phyloP scores from a whole-genome alignment of 495 filamentous ascomycete species.

The Poronia punctata region DNA sequence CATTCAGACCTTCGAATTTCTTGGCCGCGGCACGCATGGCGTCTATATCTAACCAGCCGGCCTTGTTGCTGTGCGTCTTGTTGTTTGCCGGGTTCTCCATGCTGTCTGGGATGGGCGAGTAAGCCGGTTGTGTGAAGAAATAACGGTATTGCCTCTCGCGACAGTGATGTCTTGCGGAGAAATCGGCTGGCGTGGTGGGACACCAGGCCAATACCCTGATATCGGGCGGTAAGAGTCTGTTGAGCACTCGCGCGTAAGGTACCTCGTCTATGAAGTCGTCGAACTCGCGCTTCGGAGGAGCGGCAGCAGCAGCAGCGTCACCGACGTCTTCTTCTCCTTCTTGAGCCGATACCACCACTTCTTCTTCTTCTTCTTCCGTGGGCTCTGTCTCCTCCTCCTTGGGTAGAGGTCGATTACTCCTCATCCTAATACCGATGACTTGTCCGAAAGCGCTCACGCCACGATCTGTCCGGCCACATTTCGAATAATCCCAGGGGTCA shows the following conservation, averaged over 20 bases:
- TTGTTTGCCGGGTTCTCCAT: conserved; percentile 22
- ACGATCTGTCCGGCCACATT: conserved; percentile 86
- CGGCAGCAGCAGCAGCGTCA: no score
- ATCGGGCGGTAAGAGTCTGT: conserved; percentile 79
- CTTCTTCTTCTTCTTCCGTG: no score
- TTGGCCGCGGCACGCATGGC: conserved; percentile 79
- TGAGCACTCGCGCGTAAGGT: conserved; percentile 71
- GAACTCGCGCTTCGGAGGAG: conserved; percentile 43
- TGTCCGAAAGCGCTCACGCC: conserved; percentile 97
- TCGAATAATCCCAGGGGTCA: conserved; percentile 79
- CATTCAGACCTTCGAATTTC: conserved; percentile 72
- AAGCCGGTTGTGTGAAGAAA: conserved; percentile 94
- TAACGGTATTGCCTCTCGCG: conserved; percentile 83
- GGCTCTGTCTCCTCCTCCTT: conserved; percentile 4
- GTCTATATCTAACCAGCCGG: conserved; percentile 65
- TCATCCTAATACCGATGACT: conserved; percentile 74
- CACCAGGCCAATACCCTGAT: conserved; percentile 93
- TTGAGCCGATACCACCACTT: conserved; percentile 16
- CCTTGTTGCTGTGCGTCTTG: conserved; percentile 21
- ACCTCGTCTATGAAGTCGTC: conserved; percentile 76
- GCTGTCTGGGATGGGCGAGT: conserved; percentile 48
- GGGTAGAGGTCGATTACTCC: conserved; percentile 61
- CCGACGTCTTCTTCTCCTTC: conserved; percentile 12
- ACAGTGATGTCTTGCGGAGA: conserved; percentile 92
- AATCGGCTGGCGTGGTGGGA: conserved; percentile 65